These are phyloP conservation scores for Fraxinus quadrangulata DNA, from an alignment of 257 asterid genomes.

Conservation along the genomic window DNA sequence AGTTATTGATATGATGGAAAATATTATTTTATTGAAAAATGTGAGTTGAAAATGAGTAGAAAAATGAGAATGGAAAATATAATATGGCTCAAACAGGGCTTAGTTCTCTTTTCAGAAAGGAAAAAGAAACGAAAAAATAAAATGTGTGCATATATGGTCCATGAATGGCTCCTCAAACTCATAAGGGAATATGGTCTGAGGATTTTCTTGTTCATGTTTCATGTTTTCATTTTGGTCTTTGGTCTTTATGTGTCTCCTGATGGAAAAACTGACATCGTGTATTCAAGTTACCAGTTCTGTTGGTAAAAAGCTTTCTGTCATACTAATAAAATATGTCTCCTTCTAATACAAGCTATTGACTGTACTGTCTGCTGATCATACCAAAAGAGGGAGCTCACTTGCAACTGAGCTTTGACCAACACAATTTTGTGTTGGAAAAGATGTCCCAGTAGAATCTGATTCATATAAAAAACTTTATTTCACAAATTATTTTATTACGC, in stretches of 20 bases:
- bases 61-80: too few relatives aligned
- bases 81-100: too few relatives aligned
- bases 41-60: too few relatives aligned
- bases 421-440: not conserved
- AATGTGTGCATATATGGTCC: not conserved
- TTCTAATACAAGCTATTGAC: not conserved
- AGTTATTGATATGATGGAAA: too few relatives aligned
- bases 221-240: not conserved
- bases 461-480: too few relatives aligned
- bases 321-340: not conserved
- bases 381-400: not conserved
- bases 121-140: not conserved
- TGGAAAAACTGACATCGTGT: not conserved
- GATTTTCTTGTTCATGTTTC: not conserved
- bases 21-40: too few relatives aligned
- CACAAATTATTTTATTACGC: not conserved
- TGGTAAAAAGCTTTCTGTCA: not conserved
- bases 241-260: not conserved
- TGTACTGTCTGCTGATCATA: not conserved
- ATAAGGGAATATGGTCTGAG: not conserved
- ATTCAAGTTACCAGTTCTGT: not conserved
- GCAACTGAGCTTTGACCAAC: not conserved
- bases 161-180: not conserved
- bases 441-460: not conserved
- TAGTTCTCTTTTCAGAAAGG: not conserved